A percentile compares a stretch with the other conserved stretches of the same genome.
Conservation (phyloP, 177 flowering plant species). For the Vitis hybrid region DNA sequence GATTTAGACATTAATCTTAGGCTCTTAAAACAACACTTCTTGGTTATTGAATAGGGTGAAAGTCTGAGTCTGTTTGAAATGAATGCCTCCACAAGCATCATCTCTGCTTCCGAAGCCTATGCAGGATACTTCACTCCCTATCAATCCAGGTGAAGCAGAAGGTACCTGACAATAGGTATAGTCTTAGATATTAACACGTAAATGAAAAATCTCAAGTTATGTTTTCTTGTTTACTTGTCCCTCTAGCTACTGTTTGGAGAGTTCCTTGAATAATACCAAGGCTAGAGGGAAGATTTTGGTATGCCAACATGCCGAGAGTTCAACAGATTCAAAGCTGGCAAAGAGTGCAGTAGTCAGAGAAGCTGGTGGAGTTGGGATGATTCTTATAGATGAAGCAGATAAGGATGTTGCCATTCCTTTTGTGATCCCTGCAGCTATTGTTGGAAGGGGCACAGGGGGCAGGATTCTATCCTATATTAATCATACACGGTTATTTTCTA, state of each 20-base stretch:
- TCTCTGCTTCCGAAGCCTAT: constrained; percentile 65
- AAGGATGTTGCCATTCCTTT: constrained; percentile 74
- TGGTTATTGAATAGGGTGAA: constrained; percentile 49
- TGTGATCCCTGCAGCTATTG: constrained; percentile 63
- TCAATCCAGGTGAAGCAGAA: constrained; percentile 76
- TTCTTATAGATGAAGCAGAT: constrained; percentile 68
- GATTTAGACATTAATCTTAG: not conserved
- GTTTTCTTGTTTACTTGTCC: constrained; percentile 19
- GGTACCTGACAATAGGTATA: constrained; percentile 28
- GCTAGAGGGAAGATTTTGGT: constrained; percentile 64
- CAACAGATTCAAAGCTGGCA: constrained; percentile 61
- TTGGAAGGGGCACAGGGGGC: constrained; percentile 47
- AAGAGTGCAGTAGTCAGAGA: constrained; percentile 65
- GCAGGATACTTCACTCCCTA: constrained; percentile 79
- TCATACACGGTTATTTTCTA: constrained; percentile 45
- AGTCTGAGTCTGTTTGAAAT: constrained; percentile 50
- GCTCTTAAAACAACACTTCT: constrained; percentile 3
- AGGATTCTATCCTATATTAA: constrained; percentile 57
- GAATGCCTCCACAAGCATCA: constrained; percentile 49
- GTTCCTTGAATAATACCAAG: constrained; percentile 67
- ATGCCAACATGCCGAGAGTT: constrained; percentile 66
- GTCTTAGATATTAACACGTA: not conserved
- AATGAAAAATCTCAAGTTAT: constrained; percentile 1
- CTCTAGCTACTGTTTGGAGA: constrained; percentile 69
- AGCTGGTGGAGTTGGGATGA: constrained; percentile 87